Percentiles rank a stretch among this genome's conserved stretches.
These are phyloP conservation scores for Fraxinus angustifolia DNA, from an alignment of 305 asterid genomes.

Conservation along the genomic window DNA sequence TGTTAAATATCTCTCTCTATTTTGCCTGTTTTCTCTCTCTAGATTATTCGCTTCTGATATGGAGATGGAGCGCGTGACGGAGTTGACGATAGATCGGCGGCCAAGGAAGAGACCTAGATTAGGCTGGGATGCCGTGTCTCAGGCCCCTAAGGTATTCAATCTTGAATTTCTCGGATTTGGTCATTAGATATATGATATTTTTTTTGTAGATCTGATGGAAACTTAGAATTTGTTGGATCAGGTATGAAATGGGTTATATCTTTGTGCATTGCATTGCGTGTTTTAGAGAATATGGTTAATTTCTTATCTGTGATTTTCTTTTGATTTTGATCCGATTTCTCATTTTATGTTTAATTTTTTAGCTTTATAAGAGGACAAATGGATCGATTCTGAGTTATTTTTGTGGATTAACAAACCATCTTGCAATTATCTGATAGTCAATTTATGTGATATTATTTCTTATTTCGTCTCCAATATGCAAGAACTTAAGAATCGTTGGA, in stretches of 20 bases:
- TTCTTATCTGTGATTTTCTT: neutral
- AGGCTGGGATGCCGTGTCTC: constrained; percentile 90
- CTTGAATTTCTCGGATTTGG: constrained; percentile 11
- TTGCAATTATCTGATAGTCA: neutral
- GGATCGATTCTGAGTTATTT: neutral
- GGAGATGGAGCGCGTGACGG: constrained; percentile 93
- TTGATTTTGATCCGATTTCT: neutral
- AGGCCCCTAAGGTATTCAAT: constrained; percentile 54
- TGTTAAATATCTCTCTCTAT: constrained; percentile 19
- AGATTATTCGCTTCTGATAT: constrained; percentile 22
- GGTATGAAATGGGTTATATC: constrained; percentile 33
- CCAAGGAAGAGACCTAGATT: constrained; percentile 76
- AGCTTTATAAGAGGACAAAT: neutral
- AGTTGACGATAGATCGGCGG: constrained; percentile 71
- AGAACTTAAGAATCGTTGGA: neutral
- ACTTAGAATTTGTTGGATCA: constrained; percentile 30
- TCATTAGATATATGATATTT: neutral
- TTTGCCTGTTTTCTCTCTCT: constrained; percentile 23
- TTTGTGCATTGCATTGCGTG: neutral
- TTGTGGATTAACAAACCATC: neutral
- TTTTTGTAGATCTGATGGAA: constrained; percentile 52
- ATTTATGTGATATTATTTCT: neutral
- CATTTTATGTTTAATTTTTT: neutral
- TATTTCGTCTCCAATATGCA: neutral
- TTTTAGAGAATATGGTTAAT: neutral